Conservation (phyloP, 306 rosid genomes). For the Mimosa bimucronata region DNA sequence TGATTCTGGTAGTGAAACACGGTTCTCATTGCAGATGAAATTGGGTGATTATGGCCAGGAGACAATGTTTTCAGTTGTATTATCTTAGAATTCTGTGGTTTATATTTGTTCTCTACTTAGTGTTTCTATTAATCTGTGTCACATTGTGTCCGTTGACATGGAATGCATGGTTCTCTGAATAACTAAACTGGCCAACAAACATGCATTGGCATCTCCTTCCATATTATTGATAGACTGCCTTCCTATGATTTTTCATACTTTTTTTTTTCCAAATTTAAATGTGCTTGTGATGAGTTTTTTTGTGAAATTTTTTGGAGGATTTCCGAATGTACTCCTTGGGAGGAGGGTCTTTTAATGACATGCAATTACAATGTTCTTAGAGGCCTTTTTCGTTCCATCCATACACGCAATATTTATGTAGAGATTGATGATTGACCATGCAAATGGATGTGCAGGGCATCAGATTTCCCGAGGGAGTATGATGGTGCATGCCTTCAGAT, state of each 20-base stretch:
- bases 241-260: not conserved
- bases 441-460: conserved; percentile 65
- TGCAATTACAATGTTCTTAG: no score
- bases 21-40: not conserved
- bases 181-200: not conserved
- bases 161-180: conserved; percentile 10
- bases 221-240: not conserved
- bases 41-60: conserved; percentile 21
- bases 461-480: conserved; percentile 83
- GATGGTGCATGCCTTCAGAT: conserved; percentile 98
- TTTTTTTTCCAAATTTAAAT: not conserved
- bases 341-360: not conserved
- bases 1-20: not conserved
- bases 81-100: not conserved
- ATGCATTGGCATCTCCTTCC: conserved; percentile 20
- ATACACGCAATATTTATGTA: not conserved
- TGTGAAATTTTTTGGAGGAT: conserved; percentile 18
- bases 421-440: conserved; percentile 13
- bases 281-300: conserved; percentile 23
- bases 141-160: not conserved
- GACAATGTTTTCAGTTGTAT: not conserved
- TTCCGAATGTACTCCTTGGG: conserved; percentile 15
- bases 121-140: conserved; percentile 12
- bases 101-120: conserved; percentile 10
- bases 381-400: not conserved